Evolutionary conservation across 805 yeast genomes (phyloP), one percentile per base, ranked within the genome.

Genomic region (Candida railenensis): DNA sequence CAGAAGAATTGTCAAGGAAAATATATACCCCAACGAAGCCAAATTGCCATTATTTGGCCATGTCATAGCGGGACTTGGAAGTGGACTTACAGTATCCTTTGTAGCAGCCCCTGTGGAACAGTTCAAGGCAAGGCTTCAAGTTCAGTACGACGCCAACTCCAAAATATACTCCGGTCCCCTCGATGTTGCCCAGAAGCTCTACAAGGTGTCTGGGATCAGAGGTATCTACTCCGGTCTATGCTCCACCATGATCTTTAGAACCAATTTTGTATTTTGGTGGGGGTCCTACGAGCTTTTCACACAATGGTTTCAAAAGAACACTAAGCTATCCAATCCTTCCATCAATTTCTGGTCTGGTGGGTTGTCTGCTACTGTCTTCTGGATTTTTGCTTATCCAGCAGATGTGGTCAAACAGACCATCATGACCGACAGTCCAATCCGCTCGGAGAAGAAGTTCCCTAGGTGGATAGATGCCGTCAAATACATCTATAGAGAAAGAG

Each of bases 91-190:
- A 0, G 97, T 90, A 12, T 83, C 92, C 40, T 86, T 90, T 69
- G 91, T 90, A n/a, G 97, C 97, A 3, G 96, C 96, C 0, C 97
- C 97, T 2, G 85, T 90, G 5, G 97, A 90, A 63, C 85, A 86
- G 55, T 82, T 90, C 54, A 90, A 90, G 66, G 96, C 96, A 2
- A 76, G 95, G 51, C 73, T 90, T 43, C 97, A 90, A 63, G 89
- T 90, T 11, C 97, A 90, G 59, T 90, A 90, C 61, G 95, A 89
- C 61, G 84, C 90, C 11, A 76, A 78, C 37, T 69, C 86, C 14
- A 83, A 74, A 52, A 56, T 77, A 9, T 89, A 85, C 60, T 73
- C 71, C 2, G 97, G 97, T 0, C 97, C 97, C 0, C 66, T 89
- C 22, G 88, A 88, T 60, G 91, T 91, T 56, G 78, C 83, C 16